A percentile compares a stretch with the other conserved stretches of the same genome.
phyloP scores from a whole-genome alignment of 257 asterid species.

The Handroanthus guayacan region DNA sequence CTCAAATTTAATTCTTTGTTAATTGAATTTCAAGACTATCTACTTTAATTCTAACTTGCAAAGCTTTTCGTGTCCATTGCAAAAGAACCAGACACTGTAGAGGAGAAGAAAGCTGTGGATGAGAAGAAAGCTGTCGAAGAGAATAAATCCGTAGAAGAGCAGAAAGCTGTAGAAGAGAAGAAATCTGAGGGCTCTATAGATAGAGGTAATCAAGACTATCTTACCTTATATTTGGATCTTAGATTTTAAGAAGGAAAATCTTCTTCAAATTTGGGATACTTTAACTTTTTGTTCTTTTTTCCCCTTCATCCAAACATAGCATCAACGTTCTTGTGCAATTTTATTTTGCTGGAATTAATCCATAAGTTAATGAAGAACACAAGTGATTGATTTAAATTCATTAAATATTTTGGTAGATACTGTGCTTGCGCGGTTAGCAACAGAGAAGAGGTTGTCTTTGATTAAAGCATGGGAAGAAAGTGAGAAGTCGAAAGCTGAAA shows the following conservation, averaged over 20 bases:
- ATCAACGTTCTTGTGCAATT: not conserved
- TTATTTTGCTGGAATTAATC: not conserved
- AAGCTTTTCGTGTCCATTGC: conserved; percentile 10
- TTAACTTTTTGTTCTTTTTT: too few relatives aligned
- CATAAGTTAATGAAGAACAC: not conserved
- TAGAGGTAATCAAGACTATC: conserved; percentile 64
- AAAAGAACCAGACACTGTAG: conserved; percentile 63
- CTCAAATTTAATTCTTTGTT: not conserved
- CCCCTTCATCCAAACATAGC: too few relatives aligned
- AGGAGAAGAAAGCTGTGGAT: conserved; percentile 70
- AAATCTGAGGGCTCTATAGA: conserved; percentile 74
- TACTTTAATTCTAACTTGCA: not conserved
- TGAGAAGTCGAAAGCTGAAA: conserved; percentile 85
- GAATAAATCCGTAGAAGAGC: conserved; percentile 66
- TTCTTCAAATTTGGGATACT: too few relatives aligned
- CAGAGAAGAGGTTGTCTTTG: conserved; percentile 81
- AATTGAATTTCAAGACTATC: conserved; percentile 9
- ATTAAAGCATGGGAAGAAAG: conserved; percentile 98
- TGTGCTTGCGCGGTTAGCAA: conserved; percentile 79
- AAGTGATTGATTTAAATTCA: conserved; percentile 8
- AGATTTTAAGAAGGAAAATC: too few relatives aligned
- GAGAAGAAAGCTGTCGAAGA: too few relatives aligned
- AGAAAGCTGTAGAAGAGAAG: conserved; percentile 75
- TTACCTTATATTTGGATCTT: not conserved
- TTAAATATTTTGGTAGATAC: conserved; percentile 57